phyloP scores from a whole-genome alignment of 371 early-diverging fungal species.

The Circinella umbellata region DNA sequence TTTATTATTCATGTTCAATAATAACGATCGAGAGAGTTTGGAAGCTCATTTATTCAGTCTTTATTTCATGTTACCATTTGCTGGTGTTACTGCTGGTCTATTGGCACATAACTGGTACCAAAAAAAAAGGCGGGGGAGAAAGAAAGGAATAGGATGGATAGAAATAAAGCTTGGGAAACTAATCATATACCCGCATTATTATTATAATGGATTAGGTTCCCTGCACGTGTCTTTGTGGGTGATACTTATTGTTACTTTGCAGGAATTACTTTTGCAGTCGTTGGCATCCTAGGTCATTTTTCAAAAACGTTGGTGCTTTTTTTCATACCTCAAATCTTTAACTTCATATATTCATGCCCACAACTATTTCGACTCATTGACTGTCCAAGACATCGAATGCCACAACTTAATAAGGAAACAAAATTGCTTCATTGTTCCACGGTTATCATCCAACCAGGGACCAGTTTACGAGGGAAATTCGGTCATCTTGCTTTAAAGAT shows the following conservation, averaged over 20 bases:
- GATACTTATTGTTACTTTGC: constrained; percentile 98
- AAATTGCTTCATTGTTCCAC: constrained; percentile 52
- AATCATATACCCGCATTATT: no score
- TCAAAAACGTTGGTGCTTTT: constrained; percentile 93
- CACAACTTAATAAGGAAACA: constrained; percentile 66
- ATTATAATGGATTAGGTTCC: constrained; percentile 57
- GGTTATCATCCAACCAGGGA: constrained; percentile 26
- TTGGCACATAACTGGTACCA: constrained; percentile 87
- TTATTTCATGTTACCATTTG: constrained; percentile 91
- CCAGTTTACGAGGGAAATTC: constrained; percentile 40
- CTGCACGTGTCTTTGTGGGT: constrained; percentile 95
- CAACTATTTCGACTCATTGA: constrained; percentile 94
- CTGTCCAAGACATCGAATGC: constrained; percentile 98
- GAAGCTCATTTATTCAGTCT: constrained; percentile 85
- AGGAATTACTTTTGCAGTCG: constrained; percentile 98
- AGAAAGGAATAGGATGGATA: no score
- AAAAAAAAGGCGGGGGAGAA: no score
- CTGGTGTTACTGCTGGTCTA: constrained; percentile 82
- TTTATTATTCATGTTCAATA: constrained; percentile 63
- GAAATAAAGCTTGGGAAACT: no score
- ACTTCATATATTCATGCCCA: constrained; percentile 94
- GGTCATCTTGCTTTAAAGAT: constrained; percentile 44
- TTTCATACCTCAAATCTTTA: constrained; percentile 95
- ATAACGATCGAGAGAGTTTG: constrained; percentile 51
- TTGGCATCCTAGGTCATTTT: constrained; percentile 93